A percentile compares a stretch with the other conserved stretches of the same genome.
phyloP scores from a whole-genome alignment of 805 yeast genomes.

The Yarrowia porcina region DNA sequence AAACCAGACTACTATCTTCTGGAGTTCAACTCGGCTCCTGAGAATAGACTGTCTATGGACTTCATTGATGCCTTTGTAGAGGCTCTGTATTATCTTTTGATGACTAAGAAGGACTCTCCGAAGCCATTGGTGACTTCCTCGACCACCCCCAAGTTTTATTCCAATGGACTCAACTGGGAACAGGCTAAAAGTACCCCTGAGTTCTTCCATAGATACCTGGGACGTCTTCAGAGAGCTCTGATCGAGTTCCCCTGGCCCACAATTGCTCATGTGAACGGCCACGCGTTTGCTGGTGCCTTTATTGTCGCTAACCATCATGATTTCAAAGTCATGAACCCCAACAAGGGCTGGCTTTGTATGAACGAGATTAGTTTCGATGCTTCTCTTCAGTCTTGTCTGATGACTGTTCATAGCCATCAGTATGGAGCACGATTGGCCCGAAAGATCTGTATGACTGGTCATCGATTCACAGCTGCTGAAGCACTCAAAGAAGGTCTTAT shows the following conservation, averaged over 20 bases:
- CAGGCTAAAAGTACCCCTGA: constrained; percentile 37
- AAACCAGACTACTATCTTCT: constrained; percentile 36
- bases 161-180: constrained; percentile 42
- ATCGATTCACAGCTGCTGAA: constrained; percentile 37
- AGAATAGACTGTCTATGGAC: constrained; percentile 39
- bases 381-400: constrained; percentile 38
- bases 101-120: constrained; percentile 31
- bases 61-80: constrained; percentile 38
- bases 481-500: constrained; percentile 36
- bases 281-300: constrained; percentile 44
- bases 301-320: constrained; percentile 41
- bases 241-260: constrained; percentile 43
- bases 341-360: constrained; percentile 41
- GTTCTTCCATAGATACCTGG: constrained; percentile 38
- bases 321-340: constrained; percentile 42
- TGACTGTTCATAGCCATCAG: constrained; percentile 37
- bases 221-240: constrained; percentile 37
- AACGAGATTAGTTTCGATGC: constrained; percentile 43
- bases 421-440: constrained; percentile 35
- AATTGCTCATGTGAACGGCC: constrained; percentile 43
- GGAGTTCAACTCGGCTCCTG: constrained; percentile 38
- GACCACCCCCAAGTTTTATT: constrained; percentile 39
- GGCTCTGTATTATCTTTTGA: constrained; percentile 36
- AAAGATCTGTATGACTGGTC: constrained; percentile 38
- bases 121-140: constrained; percentile 40